Evolutionary conservation across 1,139 yeast species (phyloP).

Genomic region (Candida pseudocylindracea): DNA sequence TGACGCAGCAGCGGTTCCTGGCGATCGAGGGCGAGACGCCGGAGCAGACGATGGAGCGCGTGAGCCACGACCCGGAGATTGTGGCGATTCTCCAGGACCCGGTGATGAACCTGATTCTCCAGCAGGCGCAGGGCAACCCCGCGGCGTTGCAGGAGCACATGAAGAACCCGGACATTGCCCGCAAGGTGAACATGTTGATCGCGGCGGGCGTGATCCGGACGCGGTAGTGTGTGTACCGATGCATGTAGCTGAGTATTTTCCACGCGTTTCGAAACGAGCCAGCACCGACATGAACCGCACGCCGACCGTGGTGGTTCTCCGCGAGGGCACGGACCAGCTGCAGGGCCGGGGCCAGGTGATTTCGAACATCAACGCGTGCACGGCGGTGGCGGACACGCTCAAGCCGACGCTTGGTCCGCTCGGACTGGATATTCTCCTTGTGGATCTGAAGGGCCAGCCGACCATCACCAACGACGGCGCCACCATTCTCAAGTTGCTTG

Average conservation of each 20-base stretch:
- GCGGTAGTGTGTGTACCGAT: constrained; percentile 10
- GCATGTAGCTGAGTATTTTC: too few relatives aligned
- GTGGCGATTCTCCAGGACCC: constrained; percentile 85
- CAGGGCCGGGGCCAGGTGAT: constrained; percentile 94
- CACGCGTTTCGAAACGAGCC: too few relatives aligned
- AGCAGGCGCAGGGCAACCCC: constrained; percentile 89
- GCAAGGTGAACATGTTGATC: constrained; percentile 73
- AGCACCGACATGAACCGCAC: constrained; percentile 30
- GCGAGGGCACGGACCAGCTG: constrained; percentile 93
- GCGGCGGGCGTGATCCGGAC: constrained; percentile 97
- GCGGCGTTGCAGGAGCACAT: constrained; percentile 95
- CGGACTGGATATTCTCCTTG: constrained; percentile 88
- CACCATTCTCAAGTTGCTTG: constrained; percentile 74
- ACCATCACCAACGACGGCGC: constrained; percentile 98
- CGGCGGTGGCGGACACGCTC: constrained; percentile 90
- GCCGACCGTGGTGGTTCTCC: constrained; percentile 90
- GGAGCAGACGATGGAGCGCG: constrained; percentile 85
- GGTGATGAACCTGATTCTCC: constrained; percentile 85
- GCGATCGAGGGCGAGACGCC: constrained; percentile 80
- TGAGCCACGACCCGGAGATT: constrained; percentile 84
- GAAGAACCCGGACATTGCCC: constrained; percentile 85
- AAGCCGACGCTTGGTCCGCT: constrained; percentile 92
- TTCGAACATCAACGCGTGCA: constrained; percentile 87
- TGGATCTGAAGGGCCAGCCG: constrained; percentile 61
- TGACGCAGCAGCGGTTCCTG: constrained; percentile 57